A percentile compares a stretch with the other conserved stretches of the same genome.
Evolutionary conservation across 2,329 filamentous ascomycete species (phyloP).

Genomic region (Cordyceps farinosa): DNA sequence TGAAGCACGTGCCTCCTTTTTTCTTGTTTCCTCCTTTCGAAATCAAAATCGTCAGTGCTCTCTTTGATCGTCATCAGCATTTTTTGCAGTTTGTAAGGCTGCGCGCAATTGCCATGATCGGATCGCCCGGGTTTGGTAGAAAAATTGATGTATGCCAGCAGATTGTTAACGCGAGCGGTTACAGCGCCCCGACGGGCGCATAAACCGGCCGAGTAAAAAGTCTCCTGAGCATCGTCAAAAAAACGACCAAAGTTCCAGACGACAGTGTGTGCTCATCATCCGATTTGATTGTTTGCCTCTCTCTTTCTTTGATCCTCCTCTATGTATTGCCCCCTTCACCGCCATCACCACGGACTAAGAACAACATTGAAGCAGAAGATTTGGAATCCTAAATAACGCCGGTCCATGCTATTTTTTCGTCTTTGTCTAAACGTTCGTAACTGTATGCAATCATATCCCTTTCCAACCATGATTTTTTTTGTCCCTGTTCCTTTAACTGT

Average conservation of each 20-base stretch:
- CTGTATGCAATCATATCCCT: background rate
- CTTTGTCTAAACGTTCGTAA: background rate
- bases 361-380: background rate
- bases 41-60: conserved; percentile 48
- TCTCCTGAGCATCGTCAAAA: conserved; percentile 18
- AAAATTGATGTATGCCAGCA: conserved; percentile 15
- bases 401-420: background rate
- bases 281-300: conserved; percentile 31
- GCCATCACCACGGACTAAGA: background rate
- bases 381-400: conserved; percentile 16
- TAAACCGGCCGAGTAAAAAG: conserved; percentile 25
- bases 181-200: conserved; percentile 22
- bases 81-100: conserved; percentile 19
- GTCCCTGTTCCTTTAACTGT: too few species aligned
- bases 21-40: background rate
- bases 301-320: too few species aligned
- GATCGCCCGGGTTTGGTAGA: conserved; percentile 32
- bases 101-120: conserved; percentile 25
- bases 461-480: background rate
- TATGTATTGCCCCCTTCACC: too few species aligned
- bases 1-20: background rate
- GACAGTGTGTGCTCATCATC: conserved; percentile 46
- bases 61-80: conserved; percentile 55
- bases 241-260: conserved; percentile 20
- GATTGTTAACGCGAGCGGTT: conserved; percentile 34